phyloP scores from a whole-genome alignment of 208 protist species.

The Leishmania major region DNA sequence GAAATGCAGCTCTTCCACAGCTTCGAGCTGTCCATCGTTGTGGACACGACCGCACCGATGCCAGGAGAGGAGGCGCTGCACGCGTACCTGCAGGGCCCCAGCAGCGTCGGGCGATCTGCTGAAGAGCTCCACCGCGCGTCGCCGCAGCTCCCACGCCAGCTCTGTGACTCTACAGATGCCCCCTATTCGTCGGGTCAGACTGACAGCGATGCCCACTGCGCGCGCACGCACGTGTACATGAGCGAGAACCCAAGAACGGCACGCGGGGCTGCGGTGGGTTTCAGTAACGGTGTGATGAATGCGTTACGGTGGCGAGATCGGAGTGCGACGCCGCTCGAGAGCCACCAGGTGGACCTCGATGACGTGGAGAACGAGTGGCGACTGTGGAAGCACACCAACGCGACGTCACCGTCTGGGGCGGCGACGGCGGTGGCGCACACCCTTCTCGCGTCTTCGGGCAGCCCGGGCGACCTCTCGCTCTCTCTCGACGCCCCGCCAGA shows the following conservation, averaged over 20 bases:
- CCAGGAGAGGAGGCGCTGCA: constrained; percentile 12
- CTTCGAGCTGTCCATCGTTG: constrained; percentile 37
- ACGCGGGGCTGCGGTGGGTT: not conserved
- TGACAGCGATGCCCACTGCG: not conserved
- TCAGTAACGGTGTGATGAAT: constrained; percentile 11
- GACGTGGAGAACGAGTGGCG: not conserved
- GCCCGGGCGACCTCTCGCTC: not conserved
- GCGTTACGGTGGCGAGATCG: constrained; percentile 13
- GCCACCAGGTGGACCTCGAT: not conserved
- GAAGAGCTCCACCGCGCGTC: constrained; percentile 14
- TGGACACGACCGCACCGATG: constrained; percentile 49
- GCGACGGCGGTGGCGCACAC: not conserved
- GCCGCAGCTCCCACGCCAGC: not conserved
- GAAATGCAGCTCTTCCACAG: constrained; percentile 31
- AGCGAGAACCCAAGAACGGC: constrained; percentile 11
- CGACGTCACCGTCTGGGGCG: not conserved
- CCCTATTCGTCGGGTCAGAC: not conserved
- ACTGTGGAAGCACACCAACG: not conserved
- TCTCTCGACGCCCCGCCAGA: constrained; percentile 29
- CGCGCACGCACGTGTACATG: constrained; percentile 11
- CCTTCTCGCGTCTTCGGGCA: not conserved
- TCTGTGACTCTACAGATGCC: not conserved
- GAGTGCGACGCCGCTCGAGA: not conserved
- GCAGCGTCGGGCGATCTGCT: constrained; percentile 12
- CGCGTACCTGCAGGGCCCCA: constrained; percentile 13